A percentile compares a stretch with the other conserved stretches of the same genome.
phyloP scores from a whole-genome alignment of 345 rosid species.

The Ailanthus altissimus region DNA sequence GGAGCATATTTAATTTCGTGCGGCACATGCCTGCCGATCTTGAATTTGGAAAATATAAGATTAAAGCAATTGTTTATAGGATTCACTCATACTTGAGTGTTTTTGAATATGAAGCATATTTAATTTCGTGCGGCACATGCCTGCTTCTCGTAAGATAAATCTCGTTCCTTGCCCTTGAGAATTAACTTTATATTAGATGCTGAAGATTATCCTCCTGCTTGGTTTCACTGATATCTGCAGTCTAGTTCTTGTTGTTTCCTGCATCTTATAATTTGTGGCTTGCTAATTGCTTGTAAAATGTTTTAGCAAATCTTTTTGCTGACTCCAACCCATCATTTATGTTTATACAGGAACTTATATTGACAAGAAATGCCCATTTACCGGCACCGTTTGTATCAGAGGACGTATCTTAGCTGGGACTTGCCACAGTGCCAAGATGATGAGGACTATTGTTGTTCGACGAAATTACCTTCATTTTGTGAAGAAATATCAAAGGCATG shows the following conservation, averaged over 20 bases:
- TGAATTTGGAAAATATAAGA: neutral
- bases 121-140: neutral
- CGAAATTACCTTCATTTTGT: constrained; percentile 83
- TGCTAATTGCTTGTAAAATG: neutral
- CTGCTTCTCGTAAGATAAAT: neutral
- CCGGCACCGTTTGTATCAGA: constrained; percentile 81
- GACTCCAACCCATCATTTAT: neutral
- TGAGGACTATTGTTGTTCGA: constrained; percentile 77
- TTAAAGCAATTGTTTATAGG: neutral
- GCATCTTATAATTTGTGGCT: neutral
- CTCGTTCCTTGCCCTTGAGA: neutral
- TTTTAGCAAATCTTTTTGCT: neutral
- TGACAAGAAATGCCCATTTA: constrained; percentile 86
- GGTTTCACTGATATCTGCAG: too few relatives aligned
- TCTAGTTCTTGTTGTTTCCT: neutral
- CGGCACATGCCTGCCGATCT: neutral
- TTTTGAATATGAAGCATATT: neutral
- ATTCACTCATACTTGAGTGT: neutral
- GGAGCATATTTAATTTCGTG: neutral
- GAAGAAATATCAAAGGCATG: constrained; percentile 83
- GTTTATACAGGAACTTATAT: constrained; percentile 62
- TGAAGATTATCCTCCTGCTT: too few relatives aligned
- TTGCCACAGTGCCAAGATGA: constrained; percentile 93
- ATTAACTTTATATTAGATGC: neutral
- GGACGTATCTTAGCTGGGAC: constrained; percentile 91